phyloP scores from a whole-genome alignment of 1,284 basidiomycete species.

The Heterobasidion parviporum region DNA sequence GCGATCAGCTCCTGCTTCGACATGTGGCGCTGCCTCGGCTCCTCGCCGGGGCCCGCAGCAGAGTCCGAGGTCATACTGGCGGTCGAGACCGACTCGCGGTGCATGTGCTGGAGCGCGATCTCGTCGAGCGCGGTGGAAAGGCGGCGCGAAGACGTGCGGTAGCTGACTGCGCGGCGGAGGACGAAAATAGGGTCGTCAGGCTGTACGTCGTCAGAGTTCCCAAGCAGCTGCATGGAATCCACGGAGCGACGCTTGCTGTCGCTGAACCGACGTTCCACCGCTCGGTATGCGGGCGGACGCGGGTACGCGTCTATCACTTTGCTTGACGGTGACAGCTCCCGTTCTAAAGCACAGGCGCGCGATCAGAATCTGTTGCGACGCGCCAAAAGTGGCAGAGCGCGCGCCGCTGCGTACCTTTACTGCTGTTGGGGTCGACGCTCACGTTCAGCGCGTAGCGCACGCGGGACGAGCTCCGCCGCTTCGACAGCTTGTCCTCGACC shows the following conservation, averaged over 20 bases:
- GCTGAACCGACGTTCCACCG: slow-evolving; percentile 48
- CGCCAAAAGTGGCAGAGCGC: slow-evolving; percentile 1
- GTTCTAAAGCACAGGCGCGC: slow-evolving; percentile 38
- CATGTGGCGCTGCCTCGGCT: slow-evolving; percentile 35
- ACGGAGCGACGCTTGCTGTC: slow-evolving; percentile 81
- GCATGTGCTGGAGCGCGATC: slow-evolving; percentile 60
- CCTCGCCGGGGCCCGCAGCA: slow-evolving; percentile 24
- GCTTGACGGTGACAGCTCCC: slow-evolving; percentile 67
- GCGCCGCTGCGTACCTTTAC: slow-evolving; percentile 45
- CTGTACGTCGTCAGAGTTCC: slow-evolving; percentile 66
- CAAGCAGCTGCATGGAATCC: slow-evolving; percentile 70
- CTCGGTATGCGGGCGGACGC: slow-evolving; percentile 64
- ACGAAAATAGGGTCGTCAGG: slow-evolving; percentile 85
- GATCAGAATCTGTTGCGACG: no score
- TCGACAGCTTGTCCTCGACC: slow-evolving; percentile 84
- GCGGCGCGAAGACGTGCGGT: slow-evolving; percentile 56
- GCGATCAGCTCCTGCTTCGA: slow-evolving; percentile 86
- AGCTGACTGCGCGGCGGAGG: slow-evolving; percentile 69
- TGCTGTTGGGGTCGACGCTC: slow-evolving; percentile 29
- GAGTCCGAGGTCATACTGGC: slow-evolving; percentile 38
- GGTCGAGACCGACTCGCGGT: slow-evolving; percentile 54
- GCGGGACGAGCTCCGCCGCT: slow-evolving; percentile 68
- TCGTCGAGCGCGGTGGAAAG: slow-evolving; percentile 71
- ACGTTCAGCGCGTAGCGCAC: slow-evolving; percentile 77
- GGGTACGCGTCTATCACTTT: slow-evolving; percentile 81